Conservation (phyloP, 2,329 filamentous ascomycete species). For the Lasiodiplodia sp. region DNA sequence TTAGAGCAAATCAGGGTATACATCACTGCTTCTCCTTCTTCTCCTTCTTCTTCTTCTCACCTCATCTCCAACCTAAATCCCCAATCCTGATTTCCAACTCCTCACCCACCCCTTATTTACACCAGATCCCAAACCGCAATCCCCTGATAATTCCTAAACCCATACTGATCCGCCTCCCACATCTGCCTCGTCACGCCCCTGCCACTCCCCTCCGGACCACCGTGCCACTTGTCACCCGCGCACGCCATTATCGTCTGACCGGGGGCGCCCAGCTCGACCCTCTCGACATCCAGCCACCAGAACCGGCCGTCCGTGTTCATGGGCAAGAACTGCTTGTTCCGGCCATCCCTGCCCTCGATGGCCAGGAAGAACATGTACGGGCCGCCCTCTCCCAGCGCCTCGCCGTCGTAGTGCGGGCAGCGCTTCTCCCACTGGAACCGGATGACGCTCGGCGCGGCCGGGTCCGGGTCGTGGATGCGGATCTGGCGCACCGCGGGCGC, state of each 20-base stretch:
- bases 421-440: constrained; percentile 82
- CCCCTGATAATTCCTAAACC: constrained; percentile 23
- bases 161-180: constrained; percentile 27
- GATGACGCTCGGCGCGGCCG: constrained; percentile 52
- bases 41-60: no score
- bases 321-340: constrained; percentile 71
- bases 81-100: not conserved
- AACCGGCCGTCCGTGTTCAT: constrained; percentile 76
- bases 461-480: constrained; percentile 60
- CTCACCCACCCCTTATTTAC: not conserved
- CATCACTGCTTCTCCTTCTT: not conserved
- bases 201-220: constrained; percentile 23
- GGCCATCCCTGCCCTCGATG: constrained; percentile 67
- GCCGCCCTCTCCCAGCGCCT: constrained; percentile 69
- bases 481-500: constrained; percentile 68
- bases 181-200: constrained; percentile 28
- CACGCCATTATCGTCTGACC: constrained; percentile 33
- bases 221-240: constrained; percentile 24
- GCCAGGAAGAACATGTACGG: constrained; percentile 74
- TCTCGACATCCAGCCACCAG: constrained; percentile 79
- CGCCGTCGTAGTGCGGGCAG: constrained; percentile 84
- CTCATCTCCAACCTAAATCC: no score
- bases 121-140: constrained; percentile 19
- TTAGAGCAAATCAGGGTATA: not conserved
- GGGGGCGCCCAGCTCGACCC: constrained; percentile 56